phyloP scores from a whole-genome alignment of 2,329 filamentous ascomycete genomes.

The Pleurostoma richardsiae region DNA sequence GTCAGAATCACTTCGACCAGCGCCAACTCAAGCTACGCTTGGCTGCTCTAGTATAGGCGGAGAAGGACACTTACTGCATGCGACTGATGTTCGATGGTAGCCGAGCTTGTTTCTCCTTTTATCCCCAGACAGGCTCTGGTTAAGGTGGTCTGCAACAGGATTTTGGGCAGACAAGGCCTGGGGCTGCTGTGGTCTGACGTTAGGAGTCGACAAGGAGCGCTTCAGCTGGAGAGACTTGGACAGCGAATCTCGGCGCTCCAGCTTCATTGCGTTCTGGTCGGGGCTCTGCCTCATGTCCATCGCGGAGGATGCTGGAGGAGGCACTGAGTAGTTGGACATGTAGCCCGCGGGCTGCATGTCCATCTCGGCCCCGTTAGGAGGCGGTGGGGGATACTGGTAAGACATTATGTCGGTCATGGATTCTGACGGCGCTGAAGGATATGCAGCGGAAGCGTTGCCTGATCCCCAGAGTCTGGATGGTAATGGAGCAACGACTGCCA shows the following conservation, averaged over 20 bases:
- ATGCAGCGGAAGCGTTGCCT: slow-evolving; percentile 17
- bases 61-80: slow-evolving; percentile 70
- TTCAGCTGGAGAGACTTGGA: slow-evolving; percentile 35
- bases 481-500: slow-evolving; percentile 27
- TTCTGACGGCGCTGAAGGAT: slow-evolving; percentile 18
- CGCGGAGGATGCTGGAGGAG: slow-evolving; percentile 21
- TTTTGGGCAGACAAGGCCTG: slow-evolving; percentile 17
- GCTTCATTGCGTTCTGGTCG: slow-evolving; percentile 21
- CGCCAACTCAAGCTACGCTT: background rate
- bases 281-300: slow-evolving; percentile 23
- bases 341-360: slow-evolving; percentile 33
- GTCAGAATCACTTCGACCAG: slow-evolving; percentile 4
- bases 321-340: slow-evolving; percentile 22
- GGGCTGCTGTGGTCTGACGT: slow-evolving; percentile 35
- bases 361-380: slow-evolving; percentile 34
- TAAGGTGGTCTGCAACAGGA: slow-evolving; percentile 24
- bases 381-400: slow-evolving; percentile 41
- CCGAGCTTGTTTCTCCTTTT: slow-evolving; percentile 82
- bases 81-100: slow-evolving; percentile 91
- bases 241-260: slow-evolving; percentile 30
- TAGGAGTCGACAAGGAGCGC: slow-evolving; percentile 45
- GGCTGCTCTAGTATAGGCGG: slow-evolving; percentile 6
- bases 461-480: slow-evolving; percentile 22
- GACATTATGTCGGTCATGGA: slow-evolving; percentile 40
- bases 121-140: slow-evolving; percentile 34